phyloP scores from a whole-genome alignment of 257 asterid species.

The Scutellaria galericulata region DNA sequence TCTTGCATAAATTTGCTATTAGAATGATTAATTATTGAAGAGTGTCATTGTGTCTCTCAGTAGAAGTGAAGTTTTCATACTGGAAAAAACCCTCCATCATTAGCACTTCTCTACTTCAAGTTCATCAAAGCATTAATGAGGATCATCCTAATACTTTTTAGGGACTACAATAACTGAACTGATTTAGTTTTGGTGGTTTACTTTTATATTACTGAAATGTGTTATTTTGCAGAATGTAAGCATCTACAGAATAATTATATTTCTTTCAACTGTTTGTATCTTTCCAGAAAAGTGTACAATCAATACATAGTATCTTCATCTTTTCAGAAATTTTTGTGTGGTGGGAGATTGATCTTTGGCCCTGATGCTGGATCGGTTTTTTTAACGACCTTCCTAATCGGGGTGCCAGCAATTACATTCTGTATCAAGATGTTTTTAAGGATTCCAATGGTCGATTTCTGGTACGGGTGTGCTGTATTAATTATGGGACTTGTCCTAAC shows the following conservation, averaged over 20 bases:
- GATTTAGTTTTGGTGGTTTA: no score
- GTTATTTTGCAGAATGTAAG: no score
- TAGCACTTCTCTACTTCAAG: no score
- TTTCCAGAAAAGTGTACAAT: constrained; percentile 14
- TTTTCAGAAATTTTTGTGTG: constrained; percentile 74
- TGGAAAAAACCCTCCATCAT: background rate
- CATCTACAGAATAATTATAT: background rate
- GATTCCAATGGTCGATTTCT: constrained; percentile 40
- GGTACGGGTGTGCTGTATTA: constrained; percentile 50
- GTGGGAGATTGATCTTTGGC: constrained; percentile 83
- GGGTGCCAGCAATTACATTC: constrained; percentile 73
- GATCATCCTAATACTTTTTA: background rate
- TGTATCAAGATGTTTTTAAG: constrained; percentile 55
- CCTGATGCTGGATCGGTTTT: constrained; percentile 67
- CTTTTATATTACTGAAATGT: no score
- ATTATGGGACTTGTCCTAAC: constrained; percentile 62
- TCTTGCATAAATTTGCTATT: no score
- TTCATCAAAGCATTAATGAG: background rate
- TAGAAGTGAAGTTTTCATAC: background rate
- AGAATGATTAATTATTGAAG: background rate
- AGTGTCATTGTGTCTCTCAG: background rate
- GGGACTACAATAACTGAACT: no score
- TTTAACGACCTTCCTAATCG: constrained; percentile 62
- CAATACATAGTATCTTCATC: background rate
- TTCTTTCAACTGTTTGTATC: background rate